Evolutionary conservation across 805 yeast genomes (phyloP).

Genomic region (Blastobotrys terrestris): DNA sequence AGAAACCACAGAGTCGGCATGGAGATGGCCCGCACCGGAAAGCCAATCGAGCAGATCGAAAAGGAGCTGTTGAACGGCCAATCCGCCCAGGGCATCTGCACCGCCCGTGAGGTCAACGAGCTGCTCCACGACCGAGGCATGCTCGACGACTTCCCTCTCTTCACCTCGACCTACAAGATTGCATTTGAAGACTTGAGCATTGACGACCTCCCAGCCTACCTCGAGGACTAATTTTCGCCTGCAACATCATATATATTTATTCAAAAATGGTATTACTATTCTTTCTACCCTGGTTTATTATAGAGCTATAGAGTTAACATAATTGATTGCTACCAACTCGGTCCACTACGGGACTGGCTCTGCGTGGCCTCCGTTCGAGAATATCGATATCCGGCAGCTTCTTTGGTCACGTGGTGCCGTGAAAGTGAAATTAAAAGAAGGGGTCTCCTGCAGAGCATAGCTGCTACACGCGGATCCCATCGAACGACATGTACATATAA

Average conservation of each 20-base stretch:
- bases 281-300: background rate
- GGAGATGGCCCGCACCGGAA: constrained; percentile 70
- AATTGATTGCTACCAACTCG: background rate
- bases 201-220: constrained; percentile 56
- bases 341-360: no score
- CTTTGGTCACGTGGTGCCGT: no score
- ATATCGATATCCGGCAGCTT: no score
- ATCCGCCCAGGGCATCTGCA: constrained; percentile 91
- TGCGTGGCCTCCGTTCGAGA: no score
- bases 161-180: constrained; percentile 74
- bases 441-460: no score
- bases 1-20: constrained; percentile 90
- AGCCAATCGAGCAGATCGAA: constrained; percentile 75
- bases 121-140: constrained; percentile 51
- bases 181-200: constrained; percentile 70
- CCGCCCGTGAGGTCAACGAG: constrained; percentile 87
- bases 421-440: no score
- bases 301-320: background rate
- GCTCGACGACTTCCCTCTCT: constrained; percentile 71
- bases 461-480: no score
- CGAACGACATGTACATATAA: no score
- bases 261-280: background rate
- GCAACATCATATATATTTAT: background rate
- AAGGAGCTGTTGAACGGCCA: constrained; percentile 86
- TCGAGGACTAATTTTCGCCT: constrained; percentile 12